Conservation (phyloP, 139 green algal genomes). For the Coelastrella sp. region DNA sequence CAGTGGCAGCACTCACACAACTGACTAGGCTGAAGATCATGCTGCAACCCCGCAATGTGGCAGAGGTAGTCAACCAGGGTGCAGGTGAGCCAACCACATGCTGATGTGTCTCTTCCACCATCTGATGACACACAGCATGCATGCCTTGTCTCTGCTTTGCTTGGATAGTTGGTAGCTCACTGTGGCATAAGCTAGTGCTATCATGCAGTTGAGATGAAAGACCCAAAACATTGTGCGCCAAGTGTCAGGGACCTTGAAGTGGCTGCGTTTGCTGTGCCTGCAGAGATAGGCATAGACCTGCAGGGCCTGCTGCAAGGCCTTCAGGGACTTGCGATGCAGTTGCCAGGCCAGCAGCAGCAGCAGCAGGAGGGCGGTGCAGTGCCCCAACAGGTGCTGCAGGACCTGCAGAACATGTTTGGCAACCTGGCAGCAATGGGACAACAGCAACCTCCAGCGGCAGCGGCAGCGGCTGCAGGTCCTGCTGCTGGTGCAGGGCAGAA, state of each 20-base stretch:
- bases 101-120: neutral
- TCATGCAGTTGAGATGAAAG: neutral
- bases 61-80: neutral
- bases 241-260: neutral
- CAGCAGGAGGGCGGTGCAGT: neutral
- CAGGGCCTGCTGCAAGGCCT: neutral
- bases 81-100: neutral
- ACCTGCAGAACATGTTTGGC: neutral
- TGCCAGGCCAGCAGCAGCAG: slow-evolving; percentile 15
- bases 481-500: neutral
- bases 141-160: neutral
- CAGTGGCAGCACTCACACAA: slow-evolving; percentile 35
- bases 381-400: neutral
- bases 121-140: neutral
- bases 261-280: neutral
- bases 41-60: neutral
- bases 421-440: slow-evolving; percentile 5
- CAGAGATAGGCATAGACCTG: neutral
- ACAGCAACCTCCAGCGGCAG: neutral
- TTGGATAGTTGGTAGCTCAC: neutral
- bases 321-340: neutral
- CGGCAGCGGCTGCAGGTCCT: neutral
- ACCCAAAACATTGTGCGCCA: neutral
- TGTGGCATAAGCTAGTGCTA: too few species aligned
- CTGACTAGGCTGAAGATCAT: slow-evolving; percentile 33